These are phyloP conservation scores for Haplosporangium sp. DNA, from an alignment of 371 early-diverging fungal species.

Conservation along the genomic window DNA sequence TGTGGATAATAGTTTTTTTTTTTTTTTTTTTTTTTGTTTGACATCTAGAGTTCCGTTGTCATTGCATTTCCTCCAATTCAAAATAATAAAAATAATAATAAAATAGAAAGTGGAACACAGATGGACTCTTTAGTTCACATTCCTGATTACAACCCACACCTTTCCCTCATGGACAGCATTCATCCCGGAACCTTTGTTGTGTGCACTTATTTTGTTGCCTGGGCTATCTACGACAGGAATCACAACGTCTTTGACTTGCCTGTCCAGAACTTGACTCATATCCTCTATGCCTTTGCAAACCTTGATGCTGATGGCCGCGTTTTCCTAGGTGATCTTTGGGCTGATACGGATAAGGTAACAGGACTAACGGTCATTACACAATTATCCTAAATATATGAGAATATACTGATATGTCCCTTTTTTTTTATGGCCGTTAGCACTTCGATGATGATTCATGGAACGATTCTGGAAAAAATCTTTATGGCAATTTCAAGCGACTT, in stretches of 20 bases:
- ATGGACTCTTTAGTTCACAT: slow-evolving; percentile 26
- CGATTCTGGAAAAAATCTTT: slow-evolving; percentile 72
- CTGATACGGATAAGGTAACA: slow-evolving; percentile 78
- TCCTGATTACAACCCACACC: slow-evolving; percentile 22
- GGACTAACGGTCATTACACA: background rate
- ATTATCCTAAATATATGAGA: background rate
- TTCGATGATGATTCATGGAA: slow-evolving; percentile 69
- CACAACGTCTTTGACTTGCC: slow-evolving; percentile 75
- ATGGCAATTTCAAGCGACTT: slow-evolving; percentile 86
- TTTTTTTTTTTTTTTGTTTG: no score
- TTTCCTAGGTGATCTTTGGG: slow-evolving; percentile 80
- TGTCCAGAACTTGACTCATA: slow-evolving; percentile 77
- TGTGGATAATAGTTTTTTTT: background rate
- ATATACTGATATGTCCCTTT: background rate
- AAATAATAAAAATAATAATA: background rate
- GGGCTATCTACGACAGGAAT: slow-evolving; percentile 83
- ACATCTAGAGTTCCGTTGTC: background rate
- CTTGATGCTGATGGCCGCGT: slow-evolving; percentile 74
- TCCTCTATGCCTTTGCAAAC: slow-evolving; percentile 93
- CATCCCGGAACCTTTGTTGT: slow-evolving; percentile 53
- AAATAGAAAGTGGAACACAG: background rate
- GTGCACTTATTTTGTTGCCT: slow-evolving; percentile 67
- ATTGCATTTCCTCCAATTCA: slow-evolving; percentile 6
- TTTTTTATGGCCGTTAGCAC: slow-evolving; percentile 35
- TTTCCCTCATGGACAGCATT: slow-evolving; percentile 14